Evolutionary conservation across 805 yeast species (phyloP), one percentile per base, ranked within the genome.

Genomic region (Crinitomyces ghanaensis): DNA sequence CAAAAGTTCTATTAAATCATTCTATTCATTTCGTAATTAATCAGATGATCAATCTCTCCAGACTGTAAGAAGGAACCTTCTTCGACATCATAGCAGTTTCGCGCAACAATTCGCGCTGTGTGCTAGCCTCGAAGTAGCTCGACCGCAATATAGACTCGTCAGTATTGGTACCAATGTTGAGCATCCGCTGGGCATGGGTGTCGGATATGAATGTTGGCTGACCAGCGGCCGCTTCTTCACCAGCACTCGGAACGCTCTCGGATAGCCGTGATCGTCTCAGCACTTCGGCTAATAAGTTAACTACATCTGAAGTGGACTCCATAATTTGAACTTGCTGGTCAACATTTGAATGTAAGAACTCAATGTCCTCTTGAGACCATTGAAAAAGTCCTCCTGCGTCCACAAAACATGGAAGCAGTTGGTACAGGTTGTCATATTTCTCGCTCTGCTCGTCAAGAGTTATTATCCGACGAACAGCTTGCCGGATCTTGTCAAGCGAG

Each of bases 331-430:
- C 62, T 48, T 72, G 72, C 11, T 50, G 38, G 19, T 59, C 61
- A 17, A 79, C 57, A n/a, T 65, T 58, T 12, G 42, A 51, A 27
- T 65, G 56, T 36, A 77, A 61, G 14, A 54, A 54, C 16, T 59
- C 58, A 31, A 76, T 57, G 23, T 70, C 63, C 5, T 70, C 66
- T 23, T 63, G 60, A 31, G 69, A 67, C 70, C 82, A 72, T 40
- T 74, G 70, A 50, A 80, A 70, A 30, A 81, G 57, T 1, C 91
- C 91, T 34, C 76, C 77, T 2, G 81, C 72, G 50, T 81, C 91
- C 33, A 81, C 67, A 30, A 80, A 65, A 15, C 76, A 63, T 36
- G 75, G 69, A 28, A 80, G 57, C n/a, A 79, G 56, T 32, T 66
- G 68, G 66, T 72, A 74, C n/a, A n/a, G n/a, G n/a, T n/a, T n/a